Evolutionary conservation across 176 grass and related monocot genomes (phyloP).

Genomic region (Ampelocalamus luodianensis): DNA sequence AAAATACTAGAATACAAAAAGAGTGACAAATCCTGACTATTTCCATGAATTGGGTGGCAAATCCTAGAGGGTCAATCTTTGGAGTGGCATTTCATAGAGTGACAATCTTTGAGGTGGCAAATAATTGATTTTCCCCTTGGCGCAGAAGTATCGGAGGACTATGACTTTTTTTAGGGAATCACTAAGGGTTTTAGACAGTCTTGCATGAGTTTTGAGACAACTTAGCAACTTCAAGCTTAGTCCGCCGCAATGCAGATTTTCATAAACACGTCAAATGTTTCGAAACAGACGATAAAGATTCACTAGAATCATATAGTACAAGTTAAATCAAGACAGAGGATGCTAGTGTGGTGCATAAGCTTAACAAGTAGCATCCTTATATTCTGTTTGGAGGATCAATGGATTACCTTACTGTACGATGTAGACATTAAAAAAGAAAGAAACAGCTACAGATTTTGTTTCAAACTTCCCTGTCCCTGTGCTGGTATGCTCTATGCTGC

Average conservation of each 20-base stretch:
- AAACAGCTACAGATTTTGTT: not conserved
- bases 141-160: not conserved
- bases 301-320: not conserved
- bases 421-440: not conserved
- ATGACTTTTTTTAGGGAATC: not conserved
- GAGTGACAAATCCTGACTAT: no score
- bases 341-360: not conserved
- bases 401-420: not conserved
- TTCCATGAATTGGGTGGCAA: no score
- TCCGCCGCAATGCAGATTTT: not conserved
- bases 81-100: no score
- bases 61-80: no score
- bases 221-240: not conserved
- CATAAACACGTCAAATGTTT: not conserved
- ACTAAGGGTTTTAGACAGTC: not conserved
- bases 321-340: not conserved
- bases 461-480: conserved; percentile 20
- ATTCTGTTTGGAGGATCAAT: not conserved
- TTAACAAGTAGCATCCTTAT: not conserved
- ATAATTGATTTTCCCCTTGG: no score
- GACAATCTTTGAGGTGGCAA: no score
- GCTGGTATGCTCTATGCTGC: not conserved
- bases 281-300: not conserved
- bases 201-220: not conserved
- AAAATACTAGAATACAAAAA: no score